These are phyloP conservation scores for Alternaria incomplexa DNA, from an alignment of 2,329 filamentous ascomycete genomes.

Conservation along the genomic window DNA sequence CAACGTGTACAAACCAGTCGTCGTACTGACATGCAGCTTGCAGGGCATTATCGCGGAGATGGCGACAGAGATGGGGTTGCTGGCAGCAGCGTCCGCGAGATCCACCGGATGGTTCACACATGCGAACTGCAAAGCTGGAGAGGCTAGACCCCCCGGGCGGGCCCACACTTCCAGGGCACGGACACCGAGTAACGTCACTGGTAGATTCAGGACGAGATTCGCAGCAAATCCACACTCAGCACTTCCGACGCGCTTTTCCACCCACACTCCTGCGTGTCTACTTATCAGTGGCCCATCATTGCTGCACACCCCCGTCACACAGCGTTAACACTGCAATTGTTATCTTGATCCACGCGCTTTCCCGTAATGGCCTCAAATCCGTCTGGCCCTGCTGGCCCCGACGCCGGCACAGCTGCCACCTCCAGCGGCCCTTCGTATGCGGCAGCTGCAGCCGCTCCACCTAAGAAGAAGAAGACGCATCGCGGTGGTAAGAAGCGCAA, in stretches of 20 bases:
- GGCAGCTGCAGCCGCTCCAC: constrained; percentile 19
- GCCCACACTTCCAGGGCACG: constrained; percentile 1
- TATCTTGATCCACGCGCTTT: neutral
- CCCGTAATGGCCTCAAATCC: constrained; percentile 26
- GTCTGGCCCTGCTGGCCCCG: constrained; percentile 9
- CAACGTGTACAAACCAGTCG: no score
- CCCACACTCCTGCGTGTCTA: constrained; percentile 1
- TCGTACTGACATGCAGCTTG: neutral
- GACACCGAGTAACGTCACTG: constrained; percentile 14
- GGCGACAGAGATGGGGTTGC: neutral
- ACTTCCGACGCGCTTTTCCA: neutral
- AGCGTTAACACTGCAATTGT: constrained; percentile 4
- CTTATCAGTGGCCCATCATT: constrained; percentile 8
- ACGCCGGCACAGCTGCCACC: constrained; percentile 15
- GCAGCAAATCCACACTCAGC: constrained; percentile 2
- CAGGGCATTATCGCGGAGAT: neutral
- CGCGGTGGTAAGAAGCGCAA: constrained; percentile 80
- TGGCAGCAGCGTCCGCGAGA: neutral
- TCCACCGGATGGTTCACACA: constrained; percentile 2
- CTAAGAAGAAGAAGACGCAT: constrained; percentile 72
- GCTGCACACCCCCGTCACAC: neutral
- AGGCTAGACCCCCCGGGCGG: neutral
- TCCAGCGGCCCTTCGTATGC: constrained; percentile 19
- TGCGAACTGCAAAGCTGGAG: constrained; percentile 10
- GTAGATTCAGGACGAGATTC: neutral